Conservation (phyloP, 2,329 filamentous ascomycete species). For the Orbilia quercus region DNA sequence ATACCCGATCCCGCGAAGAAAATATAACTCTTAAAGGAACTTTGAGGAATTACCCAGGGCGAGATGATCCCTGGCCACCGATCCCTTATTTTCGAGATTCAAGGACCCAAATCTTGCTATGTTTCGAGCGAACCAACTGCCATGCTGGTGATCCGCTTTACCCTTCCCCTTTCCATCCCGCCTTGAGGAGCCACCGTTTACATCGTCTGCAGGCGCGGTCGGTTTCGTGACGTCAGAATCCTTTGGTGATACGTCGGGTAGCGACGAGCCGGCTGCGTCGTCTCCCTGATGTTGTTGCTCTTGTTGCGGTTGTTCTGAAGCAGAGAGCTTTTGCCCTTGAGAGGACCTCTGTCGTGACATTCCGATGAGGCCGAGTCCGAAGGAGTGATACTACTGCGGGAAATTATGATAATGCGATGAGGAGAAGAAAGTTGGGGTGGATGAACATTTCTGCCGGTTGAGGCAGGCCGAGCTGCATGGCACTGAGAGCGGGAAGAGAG, state of each 20-base stretch:
- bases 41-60: slow-evolving; percentile 72
- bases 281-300: slow-evolving; percentile 10
- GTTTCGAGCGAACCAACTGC: slow-evolving; percentile 41
- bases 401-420: slow-evolving; percentile 2
- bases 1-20: slow-evolving; percentile 40
- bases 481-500: slow-evolving; percentile 20
- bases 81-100: slow-evolving; percentile 86
- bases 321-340: slow-evolving; percentile 14
- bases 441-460: slow-evolving; percentile 16
- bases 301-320: slow-evolving; percentile 26
- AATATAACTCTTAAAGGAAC: slow-evolving; percentile 7
- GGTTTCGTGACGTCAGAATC: slow-evolving; percentile 22
- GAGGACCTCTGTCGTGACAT: slow-evolving; percentile 49
- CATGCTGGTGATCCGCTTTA: slow-evolving; percentile 34
- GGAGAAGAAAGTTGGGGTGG: slow-evolving; percentile 24
- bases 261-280: slow-evolving; percentile 17
- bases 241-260: slow-evolving; percentile 24
- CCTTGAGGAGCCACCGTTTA: slow-evolving; percentile 29
- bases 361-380: neutral
- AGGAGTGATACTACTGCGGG: slow-evolving; percentile 21
- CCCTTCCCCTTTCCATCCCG: slow-evolving; percentile 48
- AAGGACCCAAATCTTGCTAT: slow-evolving; percentile 66
- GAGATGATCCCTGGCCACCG: slow-evolving; percentile 82
- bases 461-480: slow-evolving; percentile 15
- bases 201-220: slow-evolving; percentile 15